A percentile compares a stretch with the other conserved stretches of the same genome.
These are phyloP conservation scores for Lentinus brumalis DNA, from an alignment of 768 basidiomycete species.

Conservation along the genomic window DNA sequence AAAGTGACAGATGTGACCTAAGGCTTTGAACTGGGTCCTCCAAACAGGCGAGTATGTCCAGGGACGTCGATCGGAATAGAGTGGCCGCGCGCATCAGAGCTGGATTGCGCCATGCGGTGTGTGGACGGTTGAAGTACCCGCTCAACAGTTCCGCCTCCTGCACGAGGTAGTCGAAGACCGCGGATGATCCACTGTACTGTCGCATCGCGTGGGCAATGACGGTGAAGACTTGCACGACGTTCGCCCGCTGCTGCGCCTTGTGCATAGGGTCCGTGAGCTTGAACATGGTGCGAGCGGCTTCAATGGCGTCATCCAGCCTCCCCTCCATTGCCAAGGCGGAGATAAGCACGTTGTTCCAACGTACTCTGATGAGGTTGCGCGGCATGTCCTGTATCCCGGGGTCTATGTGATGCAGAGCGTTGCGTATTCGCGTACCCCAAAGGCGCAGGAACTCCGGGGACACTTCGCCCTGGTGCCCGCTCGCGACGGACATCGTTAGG, in stretches of 20 bases:
- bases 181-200: slow-evolving; percentile 33
- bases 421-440: slow-evolving; percentile 43
- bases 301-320: slow-evolving; percentile 37
- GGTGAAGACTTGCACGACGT: slow-evolving; percentile 38
- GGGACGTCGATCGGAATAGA: background rate
- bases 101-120: background rate
- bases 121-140: slow-evolving; percentile 28
- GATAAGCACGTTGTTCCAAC: slow-evolving; percentile 33
- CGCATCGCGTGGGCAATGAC: slow-evolving; percentile 40
- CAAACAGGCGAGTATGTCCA: background rate
- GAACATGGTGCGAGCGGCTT: slow-evolving; percentile 24
- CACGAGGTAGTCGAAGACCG: slow-evolving; percentile 43
- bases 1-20: slow-evolving; percentile 32
- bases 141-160: slow-evolving; percentile 37
- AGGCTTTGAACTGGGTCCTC: slow-evolving; percentile 24
- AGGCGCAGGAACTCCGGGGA: slow-evolving; percentile 22
- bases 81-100: background rate
- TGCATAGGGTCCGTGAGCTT: background rate
- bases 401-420: slow-evolving; percentile 33
- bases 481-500: slow-evolving; percentile 1
- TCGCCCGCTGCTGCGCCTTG: slow-evolving; percentile 23
- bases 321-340: slow-evolving; percentile 40
- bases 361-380: slow-evolving; percentile 23
- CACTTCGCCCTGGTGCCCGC: slow-evolving; percentile 2
- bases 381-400: slow-evolving; percentile 26